Base-by-base conservation (phyloP, 169 alveolate species). In the Plasmodium berghei region DNA sequence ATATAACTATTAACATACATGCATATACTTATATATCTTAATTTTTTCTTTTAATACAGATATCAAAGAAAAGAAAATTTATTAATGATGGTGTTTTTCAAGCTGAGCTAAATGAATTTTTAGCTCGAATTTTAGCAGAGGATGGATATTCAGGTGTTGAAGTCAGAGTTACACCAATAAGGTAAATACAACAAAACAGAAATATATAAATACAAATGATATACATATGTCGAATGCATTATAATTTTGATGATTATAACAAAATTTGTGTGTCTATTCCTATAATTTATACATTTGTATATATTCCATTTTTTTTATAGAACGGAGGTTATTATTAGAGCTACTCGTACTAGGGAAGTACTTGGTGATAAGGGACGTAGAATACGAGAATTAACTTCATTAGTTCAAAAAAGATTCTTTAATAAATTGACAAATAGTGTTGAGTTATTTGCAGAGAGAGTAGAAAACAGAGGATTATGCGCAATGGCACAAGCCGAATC, bases 401-500 rank as follows among this genome's bases (percentile, higher is more conserved):
- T 99, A 75, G 98, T 99, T 87, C 99, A 98, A 95, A 98, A 98
- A 96, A 96, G 99, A 73, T 83, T 83, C 64, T 99, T 98, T 97
- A 98, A 98, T 87, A 98, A 96, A 92, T 95, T 98, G 24, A 97
- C 97, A 64, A 99, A 98, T 93, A 95, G 98, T 71, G 99, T 99
- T 55, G 99, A 98, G 91, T 95, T 99, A 80, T 95, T 95, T 94
- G 99, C 99, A 26, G 98, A 98, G 87, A 96, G 98, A 66, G 98
- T 98, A 69, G 98, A 96, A 92, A 94, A 96, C 92, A 96, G 98
- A 73, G 99, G 99, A 16, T 95, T 98, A 54, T 98, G 99, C 91
- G 99, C 99, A 73, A 97, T 98, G 98, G 99, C 99, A 55, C 99
- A 99, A 95, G 99, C 99, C 42, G 99, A 99, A 94, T 96, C 99